phyloP scores from a whole-genome alignment of 108 stramenopile species.

The Bacterosira constricta region DNA sequence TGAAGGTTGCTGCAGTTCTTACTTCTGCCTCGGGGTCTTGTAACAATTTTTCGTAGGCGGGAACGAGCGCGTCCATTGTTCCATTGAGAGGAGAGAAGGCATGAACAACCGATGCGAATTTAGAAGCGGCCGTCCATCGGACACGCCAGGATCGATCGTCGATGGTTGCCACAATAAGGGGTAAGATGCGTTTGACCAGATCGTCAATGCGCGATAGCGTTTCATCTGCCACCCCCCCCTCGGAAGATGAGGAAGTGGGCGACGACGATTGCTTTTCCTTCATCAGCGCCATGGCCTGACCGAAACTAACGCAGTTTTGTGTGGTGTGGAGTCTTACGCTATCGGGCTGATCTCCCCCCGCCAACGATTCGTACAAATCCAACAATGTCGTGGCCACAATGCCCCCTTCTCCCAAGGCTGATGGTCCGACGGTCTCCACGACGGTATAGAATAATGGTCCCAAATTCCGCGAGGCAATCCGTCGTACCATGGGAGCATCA shows the following conservation, averaged over 20 bases:
- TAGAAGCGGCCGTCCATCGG: conserved; percentile 92
- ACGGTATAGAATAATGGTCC: conserved; percentile 72
- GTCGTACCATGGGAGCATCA: conserved; percentile 95
- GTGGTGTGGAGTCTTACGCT: conserved; percentile 94
- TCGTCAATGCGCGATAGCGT: conserved; percentile 33
- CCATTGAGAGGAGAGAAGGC: conserved; percentile 66
- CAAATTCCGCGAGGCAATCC: conserved; percentile 85
- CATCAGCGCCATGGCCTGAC: conserved; percentile 63
- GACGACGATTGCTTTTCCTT: not conserved
- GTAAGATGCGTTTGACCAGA: conserved; percentile 68
- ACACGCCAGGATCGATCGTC: conserved; percentile 96
- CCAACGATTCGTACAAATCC: conserved; percentile 80
- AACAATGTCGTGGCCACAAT: conserved; percentile 57
- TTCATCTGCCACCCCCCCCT: not conserved
- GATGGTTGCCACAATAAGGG: conserved; percentile 81
- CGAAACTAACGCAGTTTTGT: conserved; percentile 88
- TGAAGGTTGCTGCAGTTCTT: conserved; percentile 89
- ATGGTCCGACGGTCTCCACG: conserved; percentile 49
- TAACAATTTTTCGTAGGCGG: conserved; percentile 87
- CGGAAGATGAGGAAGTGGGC: not conserved
- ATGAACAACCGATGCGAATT: conserved; percentile 80
- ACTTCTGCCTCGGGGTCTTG: conserved; percentile 96
- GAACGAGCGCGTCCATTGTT: conserved; percentile 76
- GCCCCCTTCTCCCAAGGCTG: conserved; percentile 47
- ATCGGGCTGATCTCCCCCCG: conserved; percentile 93